Evolutionary conservation across 768 basidiomycete genomes (phyloP).

Genomic region (Leccinum arenicola): DNA sequence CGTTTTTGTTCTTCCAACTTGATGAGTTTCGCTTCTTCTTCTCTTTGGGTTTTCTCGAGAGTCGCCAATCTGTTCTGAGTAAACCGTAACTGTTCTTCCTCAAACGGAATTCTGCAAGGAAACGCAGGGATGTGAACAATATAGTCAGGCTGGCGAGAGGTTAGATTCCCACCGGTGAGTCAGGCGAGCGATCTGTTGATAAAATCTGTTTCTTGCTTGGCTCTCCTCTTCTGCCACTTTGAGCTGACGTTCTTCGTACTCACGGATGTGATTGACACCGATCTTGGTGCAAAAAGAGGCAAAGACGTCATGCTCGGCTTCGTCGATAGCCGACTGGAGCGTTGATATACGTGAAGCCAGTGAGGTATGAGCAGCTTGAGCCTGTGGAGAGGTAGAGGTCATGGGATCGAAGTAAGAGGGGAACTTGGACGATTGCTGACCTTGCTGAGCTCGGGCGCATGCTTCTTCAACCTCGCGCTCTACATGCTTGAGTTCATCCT

Average conservation of each 20-base stretch:
- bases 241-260: slow-evolving; percentile 91
- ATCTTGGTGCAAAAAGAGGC: slow-evolving; percentile 76
- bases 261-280: slow-evolving; percentile 76
- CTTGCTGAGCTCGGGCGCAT: slow-evolving; percentile 69
- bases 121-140: slow-evolving; percentile 6
- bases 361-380: slow-evolving; percentile 47
- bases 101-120: slow-evolving; percentile 66
- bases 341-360: slow-evolving; percentile 54
- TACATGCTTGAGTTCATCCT: slow-evolving; percentile 81
- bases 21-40: slow-evolving; percentile 52
- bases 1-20: slow-evolving; percentile 55
- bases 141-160: not conserved
- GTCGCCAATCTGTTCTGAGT: slow-evolving; percentile 60
- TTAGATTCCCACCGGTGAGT: slow-evolving; percentile 67
- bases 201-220: slow-evolving; percentile 76
- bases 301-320: slow-evolving; percentile 81
- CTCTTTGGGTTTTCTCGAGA: slow-evolving; percentile 48
- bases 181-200: slow-evolving; percentile 83
- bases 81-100: slow-evolving; percentile 67
- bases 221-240: slow-evolving; percentile 87
- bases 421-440: slow-evolving; percentile 32
- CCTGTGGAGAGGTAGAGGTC: slow-evolving; percentile 35
- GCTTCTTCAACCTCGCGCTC: slow-evolving; percentile 64
- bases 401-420: not conserved
- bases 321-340: slow-evolving; percentile 58